A percentile compares a stretch with the other conserved stretches of the same genome.
Evolutionary conservation across 768 basidiomycete species (phyloP).

Genomic region (Galerina marginata): DNA sequence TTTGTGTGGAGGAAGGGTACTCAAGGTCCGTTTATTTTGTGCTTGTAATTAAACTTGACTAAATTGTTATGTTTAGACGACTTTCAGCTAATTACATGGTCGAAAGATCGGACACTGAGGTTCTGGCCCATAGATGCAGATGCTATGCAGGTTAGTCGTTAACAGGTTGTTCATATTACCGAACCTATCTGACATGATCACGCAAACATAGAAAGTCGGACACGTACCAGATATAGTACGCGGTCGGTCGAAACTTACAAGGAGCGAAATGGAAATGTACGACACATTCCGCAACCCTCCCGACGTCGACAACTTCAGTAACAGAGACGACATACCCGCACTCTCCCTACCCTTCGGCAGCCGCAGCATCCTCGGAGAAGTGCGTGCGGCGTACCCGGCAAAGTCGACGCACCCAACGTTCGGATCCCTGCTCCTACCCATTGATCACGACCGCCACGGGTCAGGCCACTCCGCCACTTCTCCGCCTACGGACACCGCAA

Average conservation of each 20-base stretch:
- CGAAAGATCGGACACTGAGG: slow-evolving; percentile 88
- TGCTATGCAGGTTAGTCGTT: slow-evolving; percentile 61
- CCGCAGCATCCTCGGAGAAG: background rate
- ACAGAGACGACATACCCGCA: background rate
- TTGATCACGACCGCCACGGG: no score
- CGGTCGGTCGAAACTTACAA: slow-evolving; percentile 35
- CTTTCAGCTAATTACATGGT: slow-evolving; percentile 71
- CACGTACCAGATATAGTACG: slow-evolving; percentile 38
- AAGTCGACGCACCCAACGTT: no score
- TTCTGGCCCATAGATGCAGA: slow-evolving; percentile 88
- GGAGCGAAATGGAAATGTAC: slow-evolving; percentile 20
- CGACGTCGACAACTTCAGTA: slow-evolving; percentile 21
- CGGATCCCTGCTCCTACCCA: no score
- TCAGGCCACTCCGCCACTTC: no score
- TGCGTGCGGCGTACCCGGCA: no score
- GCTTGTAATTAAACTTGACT: background rate
- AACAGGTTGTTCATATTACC: background rate
- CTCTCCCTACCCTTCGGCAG: background rate
- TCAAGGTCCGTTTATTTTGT: slow-evolving; percentile 41
- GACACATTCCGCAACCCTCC: slow-evolving; percentile 67
- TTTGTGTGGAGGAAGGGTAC: slow-evolving; percentile 91
- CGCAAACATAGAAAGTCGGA: slow-evolving; percentile 52
- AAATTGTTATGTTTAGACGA: slow-evolving; percentile 38
- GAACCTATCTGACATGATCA: slow-evolving; percentile 2
- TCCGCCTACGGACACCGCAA: slow-evolving; percentile 1